Evolutionary conservation across 2,329 filamentous ascomycete species (phyloP).

Genomic region (Calonectria pseudoturangicola): DNA sequence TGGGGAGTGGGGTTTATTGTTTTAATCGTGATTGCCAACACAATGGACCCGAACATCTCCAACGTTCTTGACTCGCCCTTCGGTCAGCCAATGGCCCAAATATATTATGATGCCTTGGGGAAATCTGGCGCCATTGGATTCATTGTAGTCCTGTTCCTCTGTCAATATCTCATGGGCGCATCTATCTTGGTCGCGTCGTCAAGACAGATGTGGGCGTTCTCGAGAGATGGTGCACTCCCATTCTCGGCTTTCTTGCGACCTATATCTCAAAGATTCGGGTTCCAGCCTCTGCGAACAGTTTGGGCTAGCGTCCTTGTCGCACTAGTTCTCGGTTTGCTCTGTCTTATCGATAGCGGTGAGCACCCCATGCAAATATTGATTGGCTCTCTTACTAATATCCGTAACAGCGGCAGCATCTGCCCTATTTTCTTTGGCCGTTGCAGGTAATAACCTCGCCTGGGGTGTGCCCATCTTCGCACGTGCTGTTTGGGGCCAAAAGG

Average conservation of each 20-base stretch:
- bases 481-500: slow-evolving; percentile 9
- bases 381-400: background rate
- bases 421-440: background rate
- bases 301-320: slow-evolving; percentile 4
- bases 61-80: slow-evolving; percentile 1
- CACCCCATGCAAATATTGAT: background rate
- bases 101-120: slow-evolving; percentile 12
- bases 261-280: slow-evolving; percentile 10
- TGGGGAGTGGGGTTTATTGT: slow-evolving; percentile 19
- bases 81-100: slow-evolving; percentile 11
- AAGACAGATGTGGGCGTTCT: slow-evolving; percentile 20
- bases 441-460: slow-evolving; percentile 16
- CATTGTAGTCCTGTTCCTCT: background rate
- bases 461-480: slow-evolving; percentile 10
- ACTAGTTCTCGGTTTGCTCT: background rate
- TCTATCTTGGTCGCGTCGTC: slow-evolving; percentile 17
- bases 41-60: slow-evolving; percentile 9
- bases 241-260: background rate
- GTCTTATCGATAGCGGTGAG: slow-evolving; percentile 16
- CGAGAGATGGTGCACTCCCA: slow-evolving; percentile 5
- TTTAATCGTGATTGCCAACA: slow-evolving; percentile 14
- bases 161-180: slow-evolving; percentile 18
- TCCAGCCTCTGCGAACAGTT: slow-evolving; percentile 11
- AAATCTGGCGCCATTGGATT: slow-evolving; percentile 7
- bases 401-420: slow-evolving; percentile 19